Conservation (phyloP, 495 filamentous ascomycete species). For the Penicillium egyptiacum region DNA sequence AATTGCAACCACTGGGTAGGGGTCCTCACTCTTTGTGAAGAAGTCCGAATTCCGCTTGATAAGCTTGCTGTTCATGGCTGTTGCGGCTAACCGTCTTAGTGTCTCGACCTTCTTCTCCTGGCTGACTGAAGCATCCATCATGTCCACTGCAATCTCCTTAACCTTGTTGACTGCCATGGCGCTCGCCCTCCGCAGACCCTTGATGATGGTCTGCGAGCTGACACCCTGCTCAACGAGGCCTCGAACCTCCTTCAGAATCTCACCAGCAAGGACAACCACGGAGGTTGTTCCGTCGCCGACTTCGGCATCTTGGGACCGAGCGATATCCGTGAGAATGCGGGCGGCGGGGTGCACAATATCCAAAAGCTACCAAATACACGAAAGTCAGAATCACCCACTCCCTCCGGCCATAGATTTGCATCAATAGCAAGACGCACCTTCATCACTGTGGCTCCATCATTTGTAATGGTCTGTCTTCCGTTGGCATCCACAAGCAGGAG, state of each 20-base stretch:
- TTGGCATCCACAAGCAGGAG: slow-evolving; percentile 93
- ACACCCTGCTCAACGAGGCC: slow-evolving; percentile 95
- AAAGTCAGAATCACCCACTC: slow-evolving; percentile 20
- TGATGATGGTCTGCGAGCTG: slow-evolving; percentile 95
- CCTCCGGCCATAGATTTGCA: not conserved
- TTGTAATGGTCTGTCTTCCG: slow-evolving; percentile 95
- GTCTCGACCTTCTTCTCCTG: slow-evolving; percentile 89
- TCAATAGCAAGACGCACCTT: slow-evolving; percentile 61
- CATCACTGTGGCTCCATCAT: slow-evolving; percentile 99
- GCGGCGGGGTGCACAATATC: slow-evolving; percentile 98
- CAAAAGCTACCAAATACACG: slow-evolving; percentile 62
- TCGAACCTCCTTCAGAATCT: slow-evolving; percentile 93
- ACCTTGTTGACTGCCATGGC: slow-evolving; percentile 97
- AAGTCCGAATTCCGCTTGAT: slow-evolving; percentile 97
- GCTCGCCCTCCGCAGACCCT: slow-evolving; percentile 86
- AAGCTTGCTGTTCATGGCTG: slow-evolving; percentile 99
- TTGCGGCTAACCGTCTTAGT: slow-evolving; percentile 82
- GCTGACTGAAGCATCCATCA: slow-evolving; percentile 48
- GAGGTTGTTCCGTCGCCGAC: slow-evolving; percentile 98
- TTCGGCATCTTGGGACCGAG: slow-evolving; percentile 97
- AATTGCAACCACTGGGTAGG: not conserved
- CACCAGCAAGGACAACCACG: slow-evolving; percentile 91
- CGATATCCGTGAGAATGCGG: slow-evolving; percentile 96
- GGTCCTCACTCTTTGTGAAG: slow-evolving; percentile 86
- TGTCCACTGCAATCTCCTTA: slow-evolving; percentile 93